phyloP scores from a whole-genome alignment of 441 rosid genomes.

The Cnidoscolus chayamansa region DNA sequence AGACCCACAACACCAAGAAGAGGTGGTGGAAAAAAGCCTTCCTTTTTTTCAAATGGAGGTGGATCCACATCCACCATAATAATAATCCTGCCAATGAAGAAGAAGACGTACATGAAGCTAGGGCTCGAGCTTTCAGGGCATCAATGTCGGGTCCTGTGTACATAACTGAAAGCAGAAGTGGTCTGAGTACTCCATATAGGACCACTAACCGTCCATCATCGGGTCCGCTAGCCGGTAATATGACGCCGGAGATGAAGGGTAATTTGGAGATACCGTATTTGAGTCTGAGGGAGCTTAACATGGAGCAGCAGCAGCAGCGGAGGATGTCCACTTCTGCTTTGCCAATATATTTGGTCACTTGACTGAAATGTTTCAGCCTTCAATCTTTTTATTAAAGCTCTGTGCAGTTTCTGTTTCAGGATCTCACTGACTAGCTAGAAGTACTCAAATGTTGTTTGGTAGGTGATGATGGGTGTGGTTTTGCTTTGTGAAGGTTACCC shows the following conservation, averaged over 20 bases:
- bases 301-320: constrained; percentile 52
- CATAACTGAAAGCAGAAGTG: constrained; percentile 60
- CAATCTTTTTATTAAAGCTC: too few species aligned
- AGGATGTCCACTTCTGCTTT: constrained; percentile 50
- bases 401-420: neutral
- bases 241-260: constrained; percentile 42
- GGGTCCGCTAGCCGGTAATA: constrained; percentile 60
- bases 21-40: constrained; percentile 68
- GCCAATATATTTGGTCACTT: constrained; percentile 79
- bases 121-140: constrained; percentile 52
- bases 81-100: constrained; percentile 27
- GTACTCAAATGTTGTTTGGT: neutral
- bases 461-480: neutral
- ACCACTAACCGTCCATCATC: constrained; percentile 44
- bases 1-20: constrained; percentile 42
- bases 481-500: neutral
- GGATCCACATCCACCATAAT: constrained; percentile 27
- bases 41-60: constrained; percentile 50
- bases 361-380: neutral
- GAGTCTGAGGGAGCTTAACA: constrained; percentile 72
- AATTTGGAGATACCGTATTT: constrained; percentile 56
- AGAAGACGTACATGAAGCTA: constrained; percentile 43
- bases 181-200: constrained; percentile 55
- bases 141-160: constrained; percentile 69
- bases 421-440: neutral